Evolutionary conservation across 2,329 filamentous ascomycete species (phyloP).

Genomic region (Stenocarpella maydis): DNA sequence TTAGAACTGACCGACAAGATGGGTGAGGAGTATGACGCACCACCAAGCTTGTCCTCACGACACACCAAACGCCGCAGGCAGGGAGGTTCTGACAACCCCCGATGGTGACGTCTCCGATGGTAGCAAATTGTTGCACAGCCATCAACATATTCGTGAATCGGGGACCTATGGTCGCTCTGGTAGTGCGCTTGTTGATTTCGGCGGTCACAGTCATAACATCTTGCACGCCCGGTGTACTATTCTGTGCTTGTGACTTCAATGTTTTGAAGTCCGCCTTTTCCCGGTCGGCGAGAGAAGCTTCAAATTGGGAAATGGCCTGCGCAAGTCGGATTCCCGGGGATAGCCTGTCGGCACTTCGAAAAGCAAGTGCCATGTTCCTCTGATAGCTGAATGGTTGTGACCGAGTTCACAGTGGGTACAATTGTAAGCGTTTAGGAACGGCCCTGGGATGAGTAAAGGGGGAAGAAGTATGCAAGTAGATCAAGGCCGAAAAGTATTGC

Average conservation of each 20-base stretch:
- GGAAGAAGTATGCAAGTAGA: too few relatives aligned
- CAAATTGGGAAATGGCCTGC: background rate
- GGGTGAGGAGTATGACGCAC: background rate
- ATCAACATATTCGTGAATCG: background rate
- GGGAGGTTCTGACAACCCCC: background rate
- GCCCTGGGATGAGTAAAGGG: too few relatives aligned
- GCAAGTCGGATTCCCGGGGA: background rate
- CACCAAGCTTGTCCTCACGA: background rate
- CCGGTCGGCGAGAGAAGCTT: background rate
- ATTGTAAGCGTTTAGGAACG: background rate
- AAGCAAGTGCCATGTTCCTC: background rate
- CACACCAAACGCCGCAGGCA: background rate
- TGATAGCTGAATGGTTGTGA: background rate
- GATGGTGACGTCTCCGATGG: background rate
- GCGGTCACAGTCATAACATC: background rate
- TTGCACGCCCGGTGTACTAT: background rate
- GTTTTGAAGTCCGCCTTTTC: background rate
- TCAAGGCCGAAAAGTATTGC: too few relatives aligned
- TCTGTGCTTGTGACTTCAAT: background rate
- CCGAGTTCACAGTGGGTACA: background rate
- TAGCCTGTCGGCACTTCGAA: background rate
- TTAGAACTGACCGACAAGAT: background rate
- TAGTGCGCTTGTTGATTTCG: background rate
- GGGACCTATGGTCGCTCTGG: background rate
- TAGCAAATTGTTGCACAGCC: background rate